Conservation (phyloP, 164 flowering plant species). For the Piper longum region DNA sequence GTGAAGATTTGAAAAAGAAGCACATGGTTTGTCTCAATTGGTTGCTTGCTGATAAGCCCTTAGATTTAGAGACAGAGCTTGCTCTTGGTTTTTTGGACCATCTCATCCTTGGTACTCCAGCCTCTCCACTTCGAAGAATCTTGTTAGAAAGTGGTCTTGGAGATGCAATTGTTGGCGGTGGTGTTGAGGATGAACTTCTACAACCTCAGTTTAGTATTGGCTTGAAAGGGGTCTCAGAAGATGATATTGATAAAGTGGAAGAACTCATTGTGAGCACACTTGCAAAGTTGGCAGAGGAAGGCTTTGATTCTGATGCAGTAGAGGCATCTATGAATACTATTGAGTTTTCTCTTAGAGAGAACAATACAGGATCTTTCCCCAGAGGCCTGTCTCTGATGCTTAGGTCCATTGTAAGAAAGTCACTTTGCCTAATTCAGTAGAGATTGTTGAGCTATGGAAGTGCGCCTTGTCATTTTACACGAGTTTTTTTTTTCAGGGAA, state of each 20-base stretch:
- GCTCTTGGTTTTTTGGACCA: conserved; percentile 87
- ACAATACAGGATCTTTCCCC: conserved; percentile 97
- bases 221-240: conserved; percentile 79
- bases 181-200: conserved; percentile 86
- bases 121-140: conserved; percentile 85
- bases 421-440: background rate
- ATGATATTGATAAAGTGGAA: conserved; percentile 74
- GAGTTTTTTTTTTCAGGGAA: conserved; percentile 40
- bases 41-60: conserved; percentile 82
- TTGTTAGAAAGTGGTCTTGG: conserved; percentile 88
- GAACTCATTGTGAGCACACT: conserved; percentile 59
- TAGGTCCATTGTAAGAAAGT: conserved; percentile 60
- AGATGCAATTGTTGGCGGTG: conserved; percentile 94
- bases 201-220: conserved; percentile 95
- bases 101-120: conserved; percentile 95
- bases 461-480: background rate
- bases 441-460: background rate
- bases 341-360: conserved; percentile 93
- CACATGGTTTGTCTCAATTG: conserved; percentile 97
- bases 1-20: conserved; percentile 71
- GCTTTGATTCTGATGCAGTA: conserved; percentile 78
- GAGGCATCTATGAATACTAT: conserved; percentile 99
- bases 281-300: conserved; percentile 61
- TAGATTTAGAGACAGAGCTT: conserved; percentile 93
- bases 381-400: conserved; percentile 97